phyloP scores from a whole-genome alignment of 2,329 filamentous ascomycete species.

The Colletotrichum lupini region DNA sequence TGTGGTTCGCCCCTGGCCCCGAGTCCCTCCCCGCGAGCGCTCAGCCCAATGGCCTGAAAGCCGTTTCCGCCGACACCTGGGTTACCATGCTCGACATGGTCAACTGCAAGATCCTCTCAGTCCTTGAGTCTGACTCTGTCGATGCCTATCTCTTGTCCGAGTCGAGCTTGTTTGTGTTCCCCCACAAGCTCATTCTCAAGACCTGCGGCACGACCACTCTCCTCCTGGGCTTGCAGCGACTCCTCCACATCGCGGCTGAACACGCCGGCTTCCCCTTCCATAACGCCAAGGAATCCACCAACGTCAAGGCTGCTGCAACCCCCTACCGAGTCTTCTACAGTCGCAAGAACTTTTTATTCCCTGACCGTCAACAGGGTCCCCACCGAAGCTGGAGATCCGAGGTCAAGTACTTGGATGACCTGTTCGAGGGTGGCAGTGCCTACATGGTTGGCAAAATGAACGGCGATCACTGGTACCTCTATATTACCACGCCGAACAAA shows the following conservation, averaged over 20 bases:
- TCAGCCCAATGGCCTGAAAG: conserved; percentile 83
- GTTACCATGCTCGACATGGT: conserved; percentile 97
- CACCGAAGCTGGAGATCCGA: conserved; percentile 99
- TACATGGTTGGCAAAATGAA: conserved; percentile 99
- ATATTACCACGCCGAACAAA: conserved; percentile 89
- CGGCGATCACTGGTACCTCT: conserved; percentile 98
- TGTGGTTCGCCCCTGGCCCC: conserved; percentile 93
- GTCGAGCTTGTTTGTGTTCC: conserved; percentile 99
- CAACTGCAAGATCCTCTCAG: conserved; percentile 97
- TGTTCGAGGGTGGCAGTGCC: conserved; percentile 91
- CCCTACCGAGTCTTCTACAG: conserved; percentile 99
- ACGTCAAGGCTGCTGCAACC: conserved; percentile 80
- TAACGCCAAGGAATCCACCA: conserved; percentile 72
- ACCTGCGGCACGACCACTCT: conserved; percentile 98
- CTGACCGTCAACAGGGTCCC: conserved; percentile 91
- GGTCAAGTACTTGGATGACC: conserved; percentile 90
- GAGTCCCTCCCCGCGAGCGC: conserved; percentile 76
- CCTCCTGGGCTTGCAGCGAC: conserved; percentile 86
- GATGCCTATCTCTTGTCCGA: conserved; percentile 98
- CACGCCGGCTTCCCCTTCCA: conserved; percentile 90
- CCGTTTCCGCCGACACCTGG: conserved; percentile 86
- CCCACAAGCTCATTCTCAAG: conserved; percentile 99
- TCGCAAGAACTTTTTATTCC: conserved; percentile 97
- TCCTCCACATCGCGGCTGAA: conserved; percentile 90
- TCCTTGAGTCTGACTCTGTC: conserved; percentile 91